phyloP scores from a whole-genome alignment of 2,329 filamentous ascomycete genomes.

The Teratosphaeria zuluensis region DNA sequence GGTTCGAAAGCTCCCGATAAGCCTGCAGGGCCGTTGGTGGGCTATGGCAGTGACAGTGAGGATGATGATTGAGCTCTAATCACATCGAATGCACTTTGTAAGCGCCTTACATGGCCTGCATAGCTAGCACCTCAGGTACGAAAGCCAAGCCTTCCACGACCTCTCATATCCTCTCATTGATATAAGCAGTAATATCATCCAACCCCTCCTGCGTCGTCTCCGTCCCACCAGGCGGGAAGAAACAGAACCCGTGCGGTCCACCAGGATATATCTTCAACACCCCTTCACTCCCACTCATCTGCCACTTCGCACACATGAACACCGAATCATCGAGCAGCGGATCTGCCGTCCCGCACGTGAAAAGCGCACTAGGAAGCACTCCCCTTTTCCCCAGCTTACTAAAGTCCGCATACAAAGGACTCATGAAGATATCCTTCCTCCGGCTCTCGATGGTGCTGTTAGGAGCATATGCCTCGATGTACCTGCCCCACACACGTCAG shows the following conservation, averaged over 20 bases:
- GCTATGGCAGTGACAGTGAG: conserved; percentile 84
- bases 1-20: conserved; percentile 44
- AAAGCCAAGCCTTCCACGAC: not conserved
- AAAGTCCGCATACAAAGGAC: conserved; percentile 43
- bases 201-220: conserved; percentile 29
- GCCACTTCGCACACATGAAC: conserved; percentile 47
- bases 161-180: conserved; percentile 19
- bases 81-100: too few relatives aligned
- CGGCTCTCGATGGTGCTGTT: conserved; percentile 31
- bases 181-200: conserved; percentile 31
- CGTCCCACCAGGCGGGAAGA: conserved; percentile 28
- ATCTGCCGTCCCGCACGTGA: conserved; percentile 47
- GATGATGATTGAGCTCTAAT: conserved; percentile 36
- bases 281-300: conserved; percentile 40
- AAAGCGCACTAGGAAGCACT: conserved; percentile 43
- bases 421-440: conserved; percentile 34
- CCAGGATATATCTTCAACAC: conserved; percentile 44
- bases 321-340: conserved; percentile 43
- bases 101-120: not conserved
- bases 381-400: conserved; percentile 6
- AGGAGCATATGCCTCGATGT: conserved; percentile 38
- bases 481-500: conserved; percentile 21
- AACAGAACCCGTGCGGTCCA: conserved; percentile 44
- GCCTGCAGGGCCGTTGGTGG: conserved; percentile 65
- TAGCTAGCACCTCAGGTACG: not conserved